A percentile compares a stretch with the other conserved stretches of the same genome.
phyloP scores from a whole-genome alignment of 352 stramenopile species.

The Globisporangium orthogonon region DNA sequence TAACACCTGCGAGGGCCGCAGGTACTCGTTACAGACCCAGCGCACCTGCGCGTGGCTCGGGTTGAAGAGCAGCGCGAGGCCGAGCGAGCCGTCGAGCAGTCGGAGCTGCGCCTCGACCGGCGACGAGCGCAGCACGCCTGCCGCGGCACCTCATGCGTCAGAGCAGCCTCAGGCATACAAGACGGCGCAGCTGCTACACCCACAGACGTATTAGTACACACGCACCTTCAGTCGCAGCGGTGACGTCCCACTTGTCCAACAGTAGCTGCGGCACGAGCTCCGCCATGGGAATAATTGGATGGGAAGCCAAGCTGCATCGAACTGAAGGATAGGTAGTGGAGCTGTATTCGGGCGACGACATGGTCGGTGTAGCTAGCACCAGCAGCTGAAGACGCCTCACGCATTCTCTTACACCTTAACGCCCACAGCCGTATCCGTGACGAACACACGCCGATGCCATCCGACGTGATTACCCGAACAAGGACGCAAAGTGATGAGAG shows the following conservation, averaged over 20 bases:
- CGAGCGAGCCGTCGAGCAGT: conserved; percentile 24
- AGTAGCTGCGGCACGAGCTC: conserved; percentile 5
- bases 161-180: no score
- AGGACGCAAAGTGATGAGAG: no score
- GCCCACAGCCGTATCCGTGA: conserved; percentile 33
- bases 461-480: conserved; percentile 71
- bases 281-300: neutral
- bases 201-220: neutral
- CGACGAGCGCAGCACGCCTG: conserved; percentile 36
- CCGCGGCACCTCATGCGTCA: neutral
- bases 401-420: conserved; percentile 18
- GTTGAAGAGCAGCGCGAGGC: conserved; percentile 39
- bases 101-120: conserved; percentile 27
- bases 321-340: no score
- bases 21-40: no score
- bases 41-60: conserved; percentile 21
- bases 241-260: conserved; percentile 18
- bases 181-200: neutral
- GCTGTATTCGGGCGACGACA: neutral
- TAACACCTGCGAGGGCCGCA: no score
- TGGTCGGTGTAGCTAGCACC: neutral
- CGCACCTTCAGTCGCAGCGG: conserved; percentile 14
- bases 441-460: conserved; percentile 74
- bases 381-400: neutral
- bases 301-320: no score